Conservation (phyloP, 202 grass and related monocot species). For the Carex arenaria region DNA sequence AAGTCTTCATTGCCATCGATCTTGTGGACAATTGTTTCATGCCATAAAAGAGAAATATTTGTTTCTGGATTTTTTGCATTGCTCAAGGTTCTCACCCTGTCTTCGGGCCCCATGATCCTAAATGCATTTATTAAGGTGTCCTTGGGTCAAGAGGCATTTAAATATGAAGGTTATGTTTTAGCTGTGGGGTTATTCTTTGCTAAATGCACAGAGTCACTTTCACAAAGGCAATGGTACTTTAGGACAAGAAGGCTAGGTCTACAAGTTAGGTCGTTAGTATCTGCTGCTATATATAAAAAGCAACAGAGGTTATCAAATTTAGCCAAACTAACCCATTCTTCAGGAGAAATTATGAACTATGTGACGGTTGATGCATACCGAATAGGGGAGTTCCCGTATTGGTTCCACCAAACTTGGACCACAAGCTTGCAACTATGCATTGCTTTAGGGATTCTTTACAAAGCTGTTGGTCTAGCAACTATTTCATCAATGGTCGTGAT, state of each 20-base stretch:
- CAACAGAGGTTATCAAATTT: conserved; percentile 64
- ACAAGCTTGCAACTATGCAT: conserved; percentile 75
- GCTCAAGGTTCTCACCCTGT: conserved; percentile 69
- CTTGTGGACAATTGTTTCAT: conserved; percentile 72
- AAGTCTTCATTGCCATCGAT: conserved; percentile 29
- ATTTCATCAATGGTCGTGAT: conserved; percentile 64
- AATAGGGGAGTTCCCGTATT: conserved; percentile 87
- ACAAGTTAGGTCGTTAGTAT: conserved; percentile 70
- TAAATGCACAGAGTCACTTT: conserved; percentile 75
- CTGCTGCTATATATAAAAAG: conserved; percentile 80
- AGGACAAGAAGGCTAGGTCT: conserved; percentile 65
- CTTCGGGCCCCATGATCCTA: conserved; percentile 63
- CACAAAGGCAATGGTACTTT: conserved; percentile 91
- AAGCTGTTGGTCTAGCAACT: conserved; percentile 52
- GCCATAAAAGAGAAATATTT: conserved; percentile 55
- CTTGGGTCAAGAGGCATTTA: conserved; percentile 47
- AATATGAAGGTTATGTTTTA: conserved; percentile 58
- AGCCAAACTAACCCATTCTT: conserved; percentile 69
- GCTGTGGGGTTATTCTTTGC: conserved; percentile 49
- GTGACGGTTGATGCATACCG: conserved; percentile 82
- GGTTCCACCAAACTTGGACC: conserved; percentile 92
- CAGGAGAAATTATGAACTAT: conserved; percentile 89
- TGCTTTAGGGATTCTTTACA: conserved; percentile 66
- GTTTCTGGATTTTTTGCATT: conserved; percentile 72
- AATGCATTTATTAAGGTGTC: conserved; percentile 76